A percentile compares a stretch with the other conserved stretches of the same genome.
Evolutionary conservation across 176 grass and related monocot genomes (phyloP).

Genomic region (sorghum (Sorghum bicolor)): DNA sequence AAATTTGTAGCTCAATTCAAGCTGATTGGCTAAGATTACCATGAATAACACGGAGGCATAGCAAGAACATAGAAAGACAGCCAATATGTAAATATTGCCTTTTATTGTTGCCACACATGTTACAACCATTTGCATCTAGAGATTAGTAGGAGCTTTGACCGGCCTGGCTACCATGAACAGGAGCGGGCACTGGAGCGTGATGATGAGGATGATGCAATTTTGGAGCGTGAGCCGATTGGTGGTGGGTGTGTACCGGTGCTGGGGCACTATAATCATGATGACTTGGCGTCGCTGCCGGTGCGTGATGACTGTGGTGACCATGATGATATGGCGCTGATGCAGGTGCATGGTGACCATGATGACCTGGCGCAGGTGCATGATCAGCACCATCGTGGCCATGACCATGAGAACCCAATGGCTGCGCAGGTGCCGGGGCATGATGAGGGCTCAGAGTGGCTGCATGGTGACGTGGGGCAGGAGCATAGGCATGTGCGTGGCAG

Average conservation of each 20-base stretch:
- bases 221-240: not conserved
- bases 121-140: constrained; percentile 8
- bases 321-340: too few species aligned
- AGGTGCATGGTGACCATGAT: too few species aligned
- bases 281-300: too few species aligned
- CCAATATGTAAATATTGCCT: not conserved
- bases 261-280: not conserved
- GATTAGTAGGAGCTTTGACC: not conserved
- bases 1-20: not conserved
- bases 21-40: not conserved
- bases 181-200: not conserved
- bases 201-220: not conserved
- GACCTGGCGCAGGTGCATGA: too few species aligned
- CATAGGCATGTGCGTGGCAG: not conserved
- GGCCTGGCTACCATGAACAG: not conserved
- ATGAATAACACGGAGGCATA: not conserved
- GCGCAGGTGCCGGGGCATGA: not conserved
- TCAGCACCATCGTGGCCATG: not conserved
- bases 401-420: not conserved
- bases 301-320: too few species aligned
- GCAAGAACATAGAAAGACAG: not conserved
- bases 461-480: not conserved
- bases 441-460: not conserved
- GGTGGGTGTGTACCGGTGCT: not conserved
- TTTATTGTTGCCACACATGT: not conserved